phyloP scores from a whole-genome alignment of 1,139 yeast genomes.

The Taphrina sp. region DNA sequence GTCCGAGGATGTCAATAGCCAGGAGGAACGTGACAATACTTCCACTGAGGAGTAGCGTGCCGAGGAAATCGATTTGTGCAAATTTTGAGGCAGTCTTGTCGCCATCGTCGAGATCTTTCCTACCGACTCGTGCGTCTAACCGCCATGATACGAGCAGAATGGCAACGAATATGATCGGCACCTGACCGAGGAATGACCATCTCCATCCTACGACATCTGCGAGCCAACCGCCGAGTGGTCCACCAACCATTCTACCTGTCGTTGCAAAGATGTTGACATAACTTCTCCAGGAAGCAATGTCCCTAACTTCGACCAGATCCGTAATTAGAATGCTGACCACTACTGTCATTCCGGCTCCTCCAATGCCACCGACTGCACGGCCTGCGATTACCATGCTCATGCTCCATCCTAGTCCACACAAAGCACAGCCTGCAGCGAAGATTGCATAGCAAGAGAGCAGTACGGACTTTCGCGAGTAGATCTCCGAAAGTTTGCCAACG shows the following conservation, averaged over 20 bases:
- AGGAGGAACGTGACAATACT: constrained; percentile 5
- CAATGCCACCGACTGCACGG: constrained; percentile 63
- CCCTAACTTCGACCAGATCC: constrained; percentile 17
- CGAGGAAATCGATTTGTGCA: constrained; percentile 21
- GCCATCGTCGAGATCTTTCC: not conserved
- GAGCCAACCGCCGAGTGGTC: constrained; percentile 20
- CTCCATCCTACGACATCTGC: constrained; percentile 26
- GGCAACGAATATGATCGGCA: constrained; percentile 9
- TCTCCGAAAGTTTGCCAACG: constrained; percentile 57
- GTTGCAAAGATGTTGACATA: constrained; percentile 26
- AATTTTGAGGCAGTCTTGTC: constrained; percentile 1
- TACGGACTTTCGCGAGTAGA: constrained; percentile 59
- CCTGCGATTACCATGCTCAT: constrained; percentile 69
- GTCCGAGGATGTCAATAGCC: constrained; percentile 1
- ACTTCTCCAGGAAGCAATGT: constrained; percentile 25
- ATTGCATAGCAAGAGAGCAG: constrained; percentile 53
- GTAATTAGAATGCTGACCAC: constrained; percentile 54
- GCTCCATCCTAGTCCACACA: constrained; percentile 52
- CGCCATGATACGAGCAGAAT: not conserved
- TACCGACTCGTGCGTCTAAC: not conserved
- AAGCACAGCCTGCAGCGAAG: constrained; percentile 65
- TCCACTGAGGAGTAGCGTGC: not conserved
- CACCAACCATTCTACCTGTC: constrained; percentile 20
- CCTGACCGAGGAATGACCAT: constrained; percentile 25
- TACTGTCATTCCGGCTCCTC: constrained; percentile 66